Evolutionary conservation across 192 early-diverging fungal genomes (phyloP).

Genomic region (Physocladia obscura): DNA sequence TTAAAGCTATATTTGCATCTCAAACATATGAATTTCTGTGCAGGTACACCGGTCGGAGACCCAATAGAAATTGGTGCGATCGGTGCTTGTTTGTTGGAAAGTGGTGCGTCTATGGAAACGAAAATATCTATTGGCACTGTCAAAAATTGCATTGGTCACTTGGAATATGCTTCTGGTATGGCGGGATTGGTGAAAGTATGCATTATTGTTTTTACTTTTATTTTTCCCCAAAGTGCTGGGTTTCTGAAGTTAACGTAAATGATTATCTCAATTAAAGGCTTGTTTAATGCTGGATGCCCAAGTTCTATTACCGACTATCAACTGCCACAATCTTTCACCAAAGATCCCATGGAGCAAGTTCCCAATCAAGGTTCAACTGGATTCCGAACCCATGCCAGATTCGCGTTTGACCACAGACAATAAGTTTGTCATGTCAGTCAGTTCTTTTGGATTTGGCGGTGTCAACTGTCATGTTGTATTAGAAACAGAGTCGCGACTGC

Average conservation of each 20-base stretch:
- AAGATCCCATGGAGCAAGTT: constrained; percentile 28
- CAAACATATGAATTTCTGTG: too few species aligned
- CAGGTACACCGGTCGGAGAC: constrained; percentile 37
- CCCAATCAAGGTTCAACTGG: constrained; percentile 33
- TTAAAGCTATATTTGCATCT: too few species aligned
- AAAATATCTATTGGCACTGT: constrained; percentile 35
- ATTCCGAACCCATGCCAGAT: background rate
- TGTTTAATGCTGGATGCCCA: constrained; percentile 29
- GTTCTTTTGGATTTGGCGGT: constrained; percentile 33
- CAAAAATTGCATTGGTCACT: constrained; percentile 37
- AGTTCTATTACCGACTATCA: constrained; percentile 28
- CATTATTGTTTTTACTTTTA: too few species aligned
- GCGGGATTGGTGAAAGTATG: too few species aligned
- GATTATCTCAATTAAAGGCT: constrained; percentile 34
- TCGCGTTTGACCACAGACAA: constrained; percentile 14
- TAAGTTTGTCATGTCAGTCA: constrained; percentile 30
- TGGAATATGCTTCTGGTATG: too few species aligned
- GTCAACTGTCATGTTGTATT: constrained; percentile 32
- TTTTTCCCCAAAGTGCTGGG: too few species aligned
- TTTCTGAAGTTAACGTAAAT: too few species aligned
- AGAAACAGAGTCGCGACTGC: too few species aligned
- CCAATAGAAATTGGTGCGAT: constrained; percentile 38
- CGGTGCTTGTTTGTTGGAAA: constrained; percentile 24
- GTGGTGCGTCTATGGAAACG: too few species aligned
- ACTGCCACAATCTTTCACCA: constrained; percentile 28